Base-by-base conservation (phyloP, 2,329 filamentous ascomycete genomes). In the Aspergillus sp. region DNA sequence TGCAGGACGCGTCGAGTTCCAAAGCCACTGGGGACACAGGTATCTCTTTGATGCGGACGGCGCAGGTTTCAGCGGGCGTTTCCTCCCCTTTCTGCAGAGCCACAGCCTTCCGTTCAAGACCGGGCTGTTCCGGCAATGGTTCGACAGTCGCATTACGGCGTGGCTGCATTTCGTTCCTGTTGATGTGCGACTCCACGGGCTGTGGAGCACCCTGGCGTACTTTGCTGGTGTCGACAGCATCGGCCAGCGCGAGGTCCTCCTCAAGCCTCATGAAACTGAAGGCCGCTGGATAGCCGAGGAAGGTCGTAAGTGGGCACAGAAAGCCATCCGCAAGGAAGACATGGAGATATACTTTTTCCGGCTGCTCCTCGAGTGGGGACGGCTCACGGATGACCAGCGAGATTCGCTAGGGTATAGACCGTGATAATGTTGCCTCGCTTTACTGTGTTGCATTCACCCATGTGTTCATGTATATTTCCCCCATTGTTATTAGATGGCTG, bases 141-240 rank as follows among this genome's bases (percentile, higher is more conserved):
- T 86, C 69, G 87, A 89, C 53, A 84, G 86, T 46, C 82, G 90
- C 5, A 71, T 94, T 14, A 81, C 79, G 52, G 82, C 89, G 0
- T 95, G 89, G 89, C 74, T 86, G 42, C 89, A 95, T 66, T 94
- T 90, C 61, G 85, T 93, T 1, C 90, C 90, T 8, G 72, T 92
- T 14, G 89, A 94, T 65, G 60, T 87, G 1, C 80, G 89, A 3
- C 83, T 88, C 17, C 87, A 91, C 54, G 87, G 82, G 1, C 72
- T 94, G 38, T 90, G 88, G 75, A 84, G 83, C 56, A 89, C 86
- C 0, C 70, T 92, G 49, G 82, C 86, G 0, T 94, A 90, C 70
- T 93, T 94, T 63, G 74, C 79, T 4, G 88, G 87, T 0, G 76
- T 73, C 9, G 62, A 65, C 50, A 45, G 16, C 7, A 52, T 46